Evolutionary conservation across 257 asterid species (phyloP).

Genomic region (Gentiana straminea): DNA sequence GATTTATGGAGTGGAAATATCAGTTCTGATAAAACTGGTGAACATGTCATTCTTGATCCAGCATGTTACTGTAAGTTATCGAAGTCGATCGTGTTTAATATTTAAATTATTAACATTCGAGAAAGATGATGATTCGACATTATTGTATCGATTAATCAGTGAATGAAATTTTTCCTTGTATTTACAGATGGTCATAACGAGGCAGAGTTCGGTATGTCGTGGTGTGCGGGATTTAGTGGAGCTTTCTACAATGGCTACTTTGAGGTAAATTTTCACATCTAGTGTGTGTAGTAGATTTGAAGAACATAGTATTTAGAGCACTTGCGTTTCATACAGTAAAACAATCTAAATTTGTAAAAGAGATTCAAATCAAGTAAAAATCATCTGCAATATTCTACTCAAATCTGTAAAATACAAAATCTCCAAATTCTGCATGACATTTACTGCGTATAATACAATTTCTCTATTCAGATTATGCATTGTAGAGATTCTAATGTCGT

Average conservation of each 20-base stretch:
- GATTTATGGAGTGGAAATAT: constrained; percentile 98
- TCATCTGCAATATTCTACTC: neutral
- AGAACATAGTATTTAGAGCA: neutral
- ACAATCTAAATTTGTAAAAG: too few species aligned
- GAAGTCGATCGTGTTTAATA: too few species aligned
- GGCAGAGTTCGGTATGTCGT: constrained; percentile 97
- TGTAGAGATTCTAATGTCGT: too few species aligned
- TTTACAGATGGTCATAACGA: constrained; percentile 78
- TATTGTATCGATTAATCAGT: neutral
- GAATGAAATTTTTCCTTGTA: neutral
- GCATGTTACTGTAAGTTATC: constrained; percentile 82
- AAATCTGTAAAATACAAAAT: too few species aligned
- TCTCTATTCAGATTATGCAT: too few species aligned
- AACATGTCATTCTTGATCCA: constrained; percentile 92
- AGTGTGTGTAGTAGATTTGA: neutral
- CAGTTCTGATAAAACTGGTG: constrained; percentile 68
- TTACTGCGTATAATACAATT: too few species aligned
- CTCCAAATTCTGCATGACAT: too few species aligned
- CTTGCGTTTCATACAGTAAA: neutral
- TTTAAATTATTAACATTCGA: neutral
- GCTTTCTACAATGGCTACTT: constrained; percentile 73
- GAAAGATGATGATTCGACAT: neutral
- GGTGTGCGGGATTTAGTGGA: constrained; percentile 97
- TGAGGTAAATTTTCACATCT: constrained; percentile 35
- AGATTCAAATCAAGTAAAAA: too few species aligned